Conservation (phyloP, 441 rosid species). For the Syzygium syzygioides region DNA sequence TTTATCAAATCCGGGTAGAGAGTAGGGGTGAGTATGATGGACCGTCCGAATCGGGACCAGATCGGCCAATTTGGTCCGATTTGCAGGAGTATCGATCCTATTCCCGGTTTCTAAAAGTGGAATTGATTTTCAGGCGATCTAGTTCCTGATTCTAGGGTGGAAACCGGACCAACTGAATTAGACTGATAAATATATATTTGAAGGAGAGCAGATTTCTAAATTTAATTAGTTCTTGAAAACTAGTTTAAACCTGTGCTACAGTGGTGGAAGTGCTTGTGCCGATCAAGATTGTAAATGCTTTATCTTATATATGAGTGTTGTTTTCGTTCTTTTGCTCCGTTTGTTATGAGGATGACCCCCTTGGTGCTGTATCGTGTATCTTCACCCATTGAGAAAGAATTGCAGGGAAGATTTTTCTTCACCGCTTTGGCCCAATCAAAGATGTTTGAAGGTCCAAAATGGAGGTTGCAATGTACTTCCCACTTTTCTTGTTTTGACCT, state of each 20-base stretch:
- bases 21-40: too few relatives aligned
- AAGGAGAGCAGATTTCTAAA: neutral
- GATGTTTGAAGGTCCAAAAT: neutral
- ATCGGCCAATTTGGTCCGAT: too few relatives aligned
- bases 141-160: too few relatives aligned
- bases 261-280: neutral
- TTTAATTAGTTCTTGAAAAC: neutral
- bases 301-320: neutral
- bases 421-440: neutral
- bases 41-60: too few relatives aligned
- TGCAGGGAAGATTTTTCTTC: neutral
- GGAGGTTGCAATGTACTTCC: neutral
- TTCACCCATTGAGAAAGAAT: neutral
- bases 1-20: too few relatives aligned
- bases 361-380: neutral
- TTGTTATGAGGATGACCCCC: neutral
- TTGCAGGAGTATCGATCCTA: too few relatives aligned
- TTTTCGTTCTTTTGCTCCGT: neutral
- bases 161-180: too few relatives aligned
- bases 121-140: rapidly evolving
- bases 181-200: neutral
- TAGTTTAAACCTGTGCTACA: neutral
- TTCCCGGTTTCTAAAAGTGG: too few relatives aligned
- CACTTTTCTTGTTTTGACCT: neutral
- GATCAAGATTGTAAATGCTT: neutral